Percentiles rank a stretch among this genome's conserved stretches.
Evolutionary conservation across 768 basidiomycete genomes (phyloP).

Genomic region (Russula emetica): DNA sequence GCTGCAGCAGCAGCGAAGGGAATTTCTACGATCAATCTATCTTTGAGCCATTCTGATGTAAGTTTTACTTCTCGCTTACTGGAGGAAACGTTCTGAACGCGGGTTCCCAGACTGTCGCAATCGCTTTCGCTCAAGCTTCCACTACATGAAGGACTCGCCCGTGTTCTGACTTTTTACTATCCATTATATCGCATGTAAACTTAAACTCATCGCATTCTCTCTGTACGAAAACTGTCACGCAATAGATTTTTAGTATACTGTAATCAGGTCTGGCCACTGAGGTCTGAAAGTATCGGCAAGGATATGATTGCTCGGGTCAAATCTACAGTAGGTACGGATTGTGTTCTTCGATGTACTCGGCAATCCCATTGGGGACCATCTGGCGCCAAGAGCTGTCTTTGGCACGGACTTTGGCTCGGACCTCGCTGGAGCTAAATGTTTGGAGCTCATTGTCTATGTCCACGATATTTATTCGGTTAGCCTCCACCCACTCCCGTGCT

Average conservation of each 20-base stretch:
- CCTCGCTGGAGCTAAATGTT: conserved; percentile 64
- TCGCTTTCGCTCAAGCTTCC: conserved; percentile 81
- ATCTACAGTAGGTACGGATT: conserved; percentile 40
- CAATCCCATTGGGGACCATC: conserved; percentile 46
- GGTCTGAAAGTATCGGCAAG: not conserved
- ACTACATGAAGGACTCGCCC: conserved; percentile 29
- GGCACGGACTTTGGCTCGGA: conserved; percentile 45
- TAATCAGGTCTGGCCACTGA: not conserved
- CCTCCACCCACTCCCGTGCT: conserved; percentile 48
- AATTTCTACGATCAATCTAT: conserved; percentile 71
- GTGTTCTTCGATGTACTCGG: conserved; percentile 48
- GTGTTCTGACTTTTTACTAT: not conserved
- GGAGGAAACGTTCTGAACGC: conserved; percentile 27
- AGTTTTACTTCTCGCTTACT: conserved; percentile 33
- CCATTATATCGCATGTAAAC: conserved; percentile 11
- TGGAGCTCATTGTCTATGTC: conserved; percentile 56
- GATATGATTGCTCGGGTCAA: not conserved
- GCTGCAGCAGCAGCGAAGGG: conserved; percentile 66
- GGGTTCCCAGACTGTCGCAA: conserved; percentile 62
- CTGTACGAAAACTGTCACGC: conserved; percentile 2
- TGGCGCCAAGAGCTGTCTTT: conserved; percentile 42
- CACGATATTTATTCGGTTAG: conserved; percentile 52
- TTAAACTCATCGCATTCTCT: conserved; percentile 2
- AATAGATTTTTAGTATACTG: conserved; percentile 4
- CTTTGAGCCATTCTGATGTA: conserved; percentile 91